phyloP scores from a whole-genome alignment of 1,139 yeast species.

The Entelexis paramagnoliae region DNA sequence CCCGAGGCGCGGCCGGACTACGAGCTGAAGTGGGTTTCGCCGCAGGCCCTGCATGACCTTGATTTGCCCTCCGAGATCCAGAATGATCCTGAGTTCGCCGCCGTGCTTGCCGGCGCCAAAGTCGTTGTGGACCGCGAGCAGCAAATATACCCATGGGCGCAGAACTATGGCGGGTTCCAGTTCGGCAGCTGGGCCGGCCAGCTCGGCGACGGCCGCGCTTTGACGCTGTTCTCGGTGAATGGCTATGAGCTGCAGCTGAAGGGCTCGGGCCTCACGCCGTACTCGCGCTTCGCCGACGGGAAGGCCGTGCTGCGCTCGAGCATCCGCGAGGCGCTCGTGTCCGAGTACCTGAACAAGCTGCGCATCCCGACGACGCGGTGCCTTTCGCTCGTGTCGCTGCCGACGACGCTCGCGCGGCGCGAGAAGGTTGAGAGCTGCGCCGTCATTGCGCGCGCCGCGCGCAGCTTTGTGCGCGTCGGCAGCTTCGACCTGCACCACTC shows the following conservation, averaged over 20 bases:
- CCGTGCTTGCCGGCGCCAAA: slow-evolving; percentile 54
- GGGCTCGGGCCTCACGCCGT: slow-evolving; percentile 89
- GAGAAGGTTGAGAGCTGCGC: slow-evolving; percentile 68
- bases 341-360: slow-evolving; percentile 69
- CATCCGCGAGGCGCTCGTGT: slow-evolving; percentile 74
- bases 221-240: slow-evolving; percentile 62
- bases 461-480: slow-evolving; percentile 79
- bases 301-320: slow-evolving; percentile 85
- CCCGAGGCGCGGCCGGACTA: slow-evolving; percentile 46
- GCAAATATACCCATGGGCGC: slow-evolving; percentile 70
- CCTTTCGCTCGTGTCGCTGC: slow-evolving; percentile 57
- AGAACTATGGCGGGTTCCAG: slow-evolving; percentile 92
- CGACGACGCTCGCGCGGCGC: slow-evolving; percentile 67
- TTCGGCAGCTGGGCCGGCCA: slow-evolving; percentile 97
- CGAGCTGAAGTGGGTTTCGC: slow-evolving; percentile 49
- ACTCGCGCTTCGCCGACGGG: slow-evolving; percentile 91
- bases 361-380: slow-evolving; percentile 87
- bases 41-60: slow-evolving; percentile 50
- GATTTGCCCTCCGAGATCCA: slow-evolving; percentile 39
- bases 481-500: slow-evolving; percentile 77
- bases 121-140: slow-evolving; percentile 33
- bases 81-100: slow-evolving; percentile 38
- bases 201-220: slow-evolving; percentile 89
- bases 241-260: slow-evolving; percentile 69
- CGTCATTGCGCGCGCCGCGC: slow-evolving; percentile 72